These are phyloP conservation scores for Rhizopogon salebrosus DNA, from an alignment of 768 basidiomycete genomes.

Conservation along the genomic window DNA sequence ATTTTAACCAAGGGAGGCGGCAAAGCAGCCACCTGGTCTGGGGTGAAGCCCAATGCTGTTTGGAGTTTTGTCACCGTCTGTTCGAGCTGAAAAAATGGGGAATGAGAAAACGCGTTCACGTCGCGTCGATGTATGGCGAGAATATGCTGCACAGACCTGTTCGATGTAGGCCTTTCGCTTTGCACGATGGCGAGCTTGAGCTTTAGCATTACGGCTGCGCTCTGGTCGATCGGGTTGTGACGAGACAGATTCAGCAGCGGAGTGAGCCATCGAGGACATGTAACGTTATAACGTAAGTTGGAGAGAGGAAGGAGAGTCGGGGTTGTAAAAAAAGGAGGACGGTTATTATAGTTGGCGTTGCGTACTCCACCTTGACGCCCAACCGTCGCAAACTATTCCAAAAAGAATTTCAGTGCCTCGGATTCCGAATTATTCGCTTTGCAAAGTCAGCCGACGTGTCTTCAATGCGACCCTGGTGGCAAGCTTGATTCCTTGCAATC, in stretches of 20 bases:
- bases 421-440: conserved; percentile 50
- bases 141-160: conserved; percentile 45
- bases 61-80: conserved; percentile 84
- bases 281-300: conserved; percentile 40
- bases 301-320: conserved; percentile 40
- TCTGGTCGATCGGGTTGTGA: conserved; percentile 61
- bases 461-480: conserved; percentile 29
- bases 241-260: conserved; percentile 39
- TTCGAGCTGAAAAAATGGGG: conserved; percentile 51
- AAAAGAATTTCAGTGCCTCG: conserved; percentile 26
- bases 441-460: conserved; percentile 31
- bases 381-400: conserved; percentile 12
- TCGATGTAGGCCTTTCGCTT: conserved; percentile 93
- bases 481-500: conserved; percentile 24
- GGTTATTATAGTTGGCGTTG: conserved; percentile 30
- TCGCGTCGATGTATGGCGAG: conserved; percentile 2
- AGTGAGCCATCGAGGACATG: conserved; percentile 54
- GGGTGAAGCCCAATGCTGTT: conserved; percentile 62
- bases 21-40: conserved; percentile 69
- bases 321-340: conserved; percentile 37
- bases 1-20: conserved; percentile 73
- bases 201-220: conserved; percentile 82
- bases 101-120: conserved; percentile 5
- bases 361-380: conserved; percentile 24
- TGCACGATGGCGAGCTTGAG: conserved; percentile 85